A percentile compares a stretch with the other conserved stretches of the same genome.
Conservation (phyloP, 1,284 basidiomycete species). For the Cutaneotrichosporon mucoides region DNA sequence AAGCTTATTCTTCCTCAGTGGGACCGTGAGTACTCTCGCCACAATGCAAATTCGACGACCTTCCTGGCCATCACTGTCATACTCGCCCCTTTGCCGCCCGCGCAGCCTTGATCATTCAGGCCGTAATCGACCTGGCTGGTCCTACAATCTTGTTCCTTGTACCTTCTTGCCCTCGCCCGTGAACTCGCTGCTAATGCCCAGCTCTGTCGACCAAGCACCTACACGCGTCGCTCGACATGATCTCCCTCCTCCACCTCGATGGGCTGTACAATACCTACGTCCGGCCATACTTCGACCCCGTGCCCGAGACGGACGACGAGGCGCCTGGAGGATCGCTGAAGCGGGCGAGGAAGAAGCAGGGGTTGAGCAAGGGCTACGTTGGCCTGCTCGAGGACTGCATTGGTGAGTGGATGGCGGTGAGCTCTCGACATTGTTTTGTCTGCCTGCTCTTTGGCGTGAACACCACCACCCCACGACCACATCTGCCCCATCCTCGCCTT, state of each 20-base stretch:
- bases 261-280: slow-evolving; percentile 41
- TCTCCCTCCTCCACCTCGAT: slow-evolving; percentile 40
- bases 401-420: slow-evolving; percentile 22
- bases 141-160: neutral
- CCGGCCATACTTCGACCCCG: slow-evolving; percentile 33
- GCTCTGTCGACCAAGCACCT: slow-evolving; percentile 33
- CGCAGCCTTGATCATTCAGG: no score
- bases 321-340: slow-evolving; percentile 5
- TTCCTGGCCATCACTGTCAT: neutral
- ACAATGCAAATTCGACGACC: neutral
- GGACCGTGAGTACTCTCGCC: slow-evolving; percentile 28
- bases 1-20: slow-evolving; percentile 32
- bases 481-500: no score
- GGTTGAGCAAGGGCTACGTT: slow-evolving; percentile 40
- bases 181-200: slow-evolving; percentile 6
- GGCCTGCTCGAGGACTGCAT: slow-evolving; percentile 43
- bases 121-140: no score
- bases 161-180: no score
- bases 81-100: no score
- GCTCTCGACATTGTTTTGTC: neutral
- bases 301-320: slow-evolving; percentile 24
- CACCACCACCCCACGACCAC: no score
- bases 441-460: neutral
- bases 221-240: slow-evolving; percentile 40
- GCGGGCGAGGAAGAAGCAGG: slow-evolving; percentile 16